Conservation (phyloP, 108 stramenopile species). For the Mayamaea pseudoterrestris region DNA sequence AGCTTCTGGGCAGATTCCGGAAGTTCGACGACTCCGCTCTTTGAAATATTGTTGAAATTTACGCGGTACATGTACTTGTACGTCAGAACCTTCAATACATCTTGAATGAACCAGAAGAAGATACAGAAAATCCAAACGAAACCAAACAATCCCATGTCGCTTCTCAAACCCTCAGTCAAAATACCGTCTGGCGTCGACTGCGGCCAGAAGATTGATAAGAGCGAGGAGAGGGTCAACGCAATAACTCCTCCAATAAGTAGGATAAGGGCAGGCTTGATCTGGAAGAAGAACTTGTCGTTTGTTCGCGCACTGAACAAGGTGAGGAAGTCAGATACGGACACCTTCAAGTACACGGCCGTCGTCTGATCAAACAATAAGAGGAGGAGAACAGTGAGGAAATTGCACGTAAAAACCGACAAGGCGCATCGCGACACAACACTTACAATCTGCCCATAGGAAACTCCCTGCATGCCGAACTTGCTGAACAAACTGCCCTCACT, state of each 20-base stretch:
- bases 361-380: too few relatives aligned
- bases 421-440: too few relatives aligned
- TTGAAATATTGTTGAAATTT: slow-evolving; percentile 13
- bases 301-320: slow-evolving; percentile 40
- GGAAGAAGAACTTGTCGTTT: slow-evolving; percentile 22
- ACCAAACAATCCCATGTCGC: slow-evolving; percentile 23
- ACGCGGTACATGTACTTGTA: slow-evolving; percentile 12
- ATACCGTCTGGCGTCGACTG: slow-evolving; percentile 22
- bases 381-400: too few relatives aligned
- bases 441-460: slow-evolving; percentile 31
- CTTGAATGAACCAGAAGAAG: slow-evolving; percentile 36
- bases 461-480: slow-evolving; percentile 21
- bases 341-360: slow-evolving; percentile 37
- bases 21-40: slow-evolving; percentile 12
- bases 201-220: slow-evolving; percentile 32
- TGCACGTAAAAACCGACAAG: too few relatives aligned
- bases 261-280: slow-evolving; percentile 22
- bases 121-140: slow-evolving; percentile 41
- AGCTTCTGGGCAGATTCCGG: slow-evolving; percentile 16
- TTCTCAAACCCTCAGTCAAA: slow-evolving; percentile 20
- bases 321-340: slow-evolving; percentile 41
- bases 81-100: slow-evolving; percentile 21
- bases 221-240: slow-evolving; percentile 24
- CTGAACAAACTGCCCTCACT: slow-evolving; percentile 22
- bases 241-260: slow-evolving; percentile 19